Evolutionary conservation across 1,284 basidiomycete genomes (phyloP), one percentile per base, ranked within the genome.

Genomic region (Heterobasidion parviporum): DNA sequence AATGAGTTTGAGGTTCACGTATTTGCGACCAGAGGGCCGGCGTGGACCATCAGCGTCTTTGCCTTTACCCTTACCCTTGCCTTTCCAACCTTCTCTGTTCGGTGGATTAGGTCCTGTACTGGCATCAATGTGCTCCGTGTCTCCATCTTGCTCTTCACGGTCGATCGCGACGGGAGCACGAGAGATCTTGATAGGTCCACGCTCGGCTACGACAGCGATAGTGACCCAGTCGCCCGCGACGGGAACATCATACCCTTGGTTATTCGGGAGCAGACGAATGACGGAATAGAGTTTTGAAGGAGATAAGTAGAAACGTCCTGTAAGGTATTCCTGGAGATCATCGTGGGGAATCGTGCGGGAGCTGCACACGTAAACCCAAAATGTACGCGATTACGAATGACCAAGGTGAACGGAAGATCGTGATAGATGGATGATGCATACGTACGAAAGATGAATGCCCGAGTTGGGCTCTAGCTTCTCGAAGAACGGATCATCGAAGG

Each of bases 221-320:
- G 90, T 89, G 49, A 95, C 80, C 87, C 89, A 98, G 69, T 98
- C 96, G 1, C 91, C 90, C 6, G 84, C 81, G 4, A 98, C 85
- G 2, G 95, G 95, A 0, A 99, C 80, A 53, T 97, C 92, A 69
- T 94, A 95, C 14, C 86, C 86, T 55, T 87, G 83, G 61, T 90
- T 88, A 63, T 89, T 85, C 0, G 86, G 81, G 8, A 85, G 78
- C 0, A 90, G 80, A 10, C 89, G 84, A 48, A 92, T 80, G 50
- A 87, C 81, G 6, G 92, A 92, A 73, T 99, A 98, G 35, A 99
- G 74, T 33, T 80, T 81, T 0, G 92, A 93, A 0, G 94, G 93
- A 0, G 91, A 85, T 47, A 99, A 77, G 65, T 89, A 92, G 69
- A 88, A 96, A 35, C 96, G 83, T 3, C 87, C 92, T 26, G 80